Evolutionary conservation across 306 rosid genomes (phyloP).

Genomic region (Cicer bijugum): DNA sequence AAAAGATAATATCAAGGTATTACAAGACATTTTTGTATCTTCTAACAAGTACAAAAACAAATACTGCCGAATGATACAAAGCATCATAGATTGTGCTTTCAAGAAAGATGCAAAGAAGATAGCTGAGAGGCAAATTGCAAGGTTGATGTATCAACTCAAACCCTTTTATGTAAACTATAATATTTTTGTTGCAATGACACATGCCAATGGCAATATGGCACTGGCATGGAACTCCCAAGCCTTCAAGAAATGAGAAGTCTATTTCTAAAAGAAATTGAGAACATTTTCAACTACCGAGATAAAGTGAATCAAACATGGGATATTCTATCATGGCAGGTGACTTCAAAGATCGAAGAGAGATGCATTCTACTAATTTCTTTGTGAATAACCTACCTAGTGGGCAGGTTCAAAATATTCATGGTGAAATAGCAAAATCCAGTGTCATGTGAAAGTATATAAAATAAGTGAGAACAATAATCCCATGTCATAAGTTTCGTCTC

Average conservation of each 20-base stretch:
- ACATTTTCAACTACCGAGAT: background rate
- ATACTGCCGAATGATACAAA: slow-evolving; percentile 4
- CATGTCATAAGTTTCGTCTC: slow-evolving; percentile 15
- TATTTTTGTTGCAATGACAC: background rate
- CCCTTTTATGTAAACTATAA: slow-evolving; percentile 4
- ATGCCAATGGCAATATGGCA: background rate
- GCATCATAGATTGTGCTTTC: background rate
- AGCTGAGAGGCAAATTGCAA: slow-evolving; percentile 2
- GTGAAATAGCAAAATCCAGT: slow-evolving; percentile 18
- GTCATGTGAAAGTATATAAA: background rate
- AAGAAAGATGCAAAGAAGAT: slow-evolving; percentile 6
- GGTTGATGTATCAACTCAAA: background rate
- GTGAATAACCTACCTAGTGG: slow-evolving; percentile 7
- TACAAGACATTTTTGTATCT: background rate
- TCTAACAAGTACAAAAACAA: background rate
- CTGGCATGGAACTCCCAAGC: background rate
- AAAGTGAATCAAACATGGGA: slow-evolving; percentile 6
- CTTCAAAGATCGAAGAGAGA: slow-evolving; percentile 18
- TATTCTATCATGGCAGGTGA: slow-evolving; percentile 26
- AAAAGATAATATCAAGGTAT: background rate
- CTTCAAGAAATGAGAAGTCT: slow-evolving; percentile 3
- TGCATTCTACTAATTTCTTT: background rate
- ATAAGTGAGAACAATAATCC: slow-evolving; percentile 11
- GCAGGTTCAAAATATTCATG: slow-evolving; percentile 5
- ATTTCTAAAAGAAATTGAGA: background rate